phyloP scores from a whole-genome alignment of 2,329 filamentous ascomycete species.

The Aurifilum marmelostoma region DNA sequence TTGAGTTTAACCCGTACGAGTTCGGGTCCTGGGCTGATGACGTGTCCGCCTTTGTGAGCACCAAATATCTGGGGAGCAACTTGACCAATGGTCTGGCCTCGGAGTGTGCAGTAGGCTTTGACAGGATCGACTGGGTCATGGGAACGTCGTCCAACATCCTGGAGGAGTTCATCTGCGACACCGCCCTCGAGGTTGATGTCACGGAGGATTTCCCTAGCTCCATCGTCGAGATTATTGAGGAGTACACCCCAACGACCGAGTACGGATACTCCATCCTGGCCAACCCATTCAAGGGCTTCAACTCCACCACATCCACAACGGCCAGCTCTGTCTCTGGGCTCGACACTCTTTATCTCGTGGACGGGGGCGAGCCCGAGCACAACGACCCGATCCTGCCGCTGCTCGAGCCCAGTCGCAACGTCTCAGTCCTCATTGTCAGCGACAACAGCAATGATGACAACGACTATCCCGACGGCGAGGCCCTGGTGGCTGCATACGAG shows the following conservation, averaged over 20 bases:
- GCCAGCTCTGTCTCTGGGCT: constrained; percentile 37
- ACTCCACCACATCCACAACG: constrained; percentile 33
- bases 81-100: constrained; percentile 36
- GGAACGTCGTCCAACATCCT: constrained; percentile 50
- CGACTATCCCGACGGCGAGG: constrained; percentile 47
- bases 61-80: constrained; percentile 45
- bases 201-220: constrained; percentile 19
- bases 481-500: constrained; percentile 39
- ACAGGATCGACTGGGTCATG: constrained; percentile 52
- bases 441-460: constrained; percentile 49
- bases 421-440: constrained; percentile 48
- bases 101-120: constrained; percentile 47
- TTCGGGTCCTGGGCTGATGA: constrained; percentile 49
- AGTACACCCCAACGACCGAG: constrained; percentile 34
- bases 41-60: constrained; percentile 43
- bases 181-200: constrained; percentile 20
- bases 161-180: constrained; percentile 32
- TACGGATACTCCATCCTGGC: constrained; percentile 35
- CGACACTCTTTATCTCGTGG: constrained; percentile 43
- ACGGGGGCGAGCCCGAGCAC: constrained; percentile 49
- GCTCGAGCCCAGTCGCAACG: constrained; percentile 43
- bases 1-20: constrained; percentile 50
- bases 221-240: constrained; percentile 33
- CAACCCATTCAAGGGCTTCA: constrained; percentile 49
- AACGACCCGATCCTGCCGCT: constrained; percentile 54